Conservation (phyloP, 257 asterid genomes). For the Plantago ovata region DNA sequence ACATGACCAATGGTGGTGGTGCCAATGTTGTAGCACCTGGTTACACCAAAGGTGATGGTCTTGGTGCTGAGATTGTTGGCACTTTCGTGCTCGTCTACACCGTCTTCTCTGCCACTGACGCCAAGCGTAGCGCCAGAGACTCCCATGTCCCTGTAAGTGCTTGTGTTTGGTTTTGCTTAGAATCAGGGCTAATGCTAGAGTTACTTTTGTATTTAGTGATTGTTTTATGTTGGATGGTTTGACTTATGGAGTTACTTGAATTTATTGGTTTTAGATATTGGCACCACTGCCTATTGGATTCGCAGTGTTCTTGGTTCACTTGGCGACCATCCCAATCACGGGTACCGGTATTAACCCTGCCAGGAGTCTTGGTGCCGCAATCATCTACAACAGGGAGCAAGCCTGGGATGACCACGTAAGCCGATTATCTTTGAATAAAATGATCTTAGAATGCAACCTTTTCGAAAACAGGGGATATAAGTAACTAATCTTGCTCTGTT, state of each 20-base stretch:
- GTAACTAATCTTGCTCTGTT: background rate
- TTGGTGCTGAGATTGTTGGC: too few species aligned
- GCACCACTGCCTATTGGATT: slow-evolving; percentile 61
- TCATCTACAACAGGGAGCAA: slow-evolving; percentile 45
- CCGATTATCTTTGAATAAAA: background rate
- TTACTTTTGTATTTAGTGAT: background rate
- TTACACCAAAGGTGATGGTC: slow-evolving; percentile 58
- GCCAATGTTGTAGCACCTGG: slow-evolving; percentile 43
- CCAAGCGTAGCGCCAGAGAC: slow-evolving; percentile 59
- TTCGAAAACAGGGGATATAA: too few species aligned
- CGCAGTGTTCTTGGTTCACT: slow-evolving; percentile 54
- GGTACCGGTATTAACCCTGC: slow-evolving; percentile 59
- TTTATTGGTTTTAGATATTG: slow-evolving; percentile 33
- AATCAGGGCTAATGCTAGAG: background rate
- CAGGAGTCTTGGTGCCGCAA: slow-evolving; percentile 54
- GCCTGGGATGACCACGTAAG: slow-evolving; percentile 60
- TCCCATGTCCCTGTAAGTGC: slow-evolving; percentile 55
- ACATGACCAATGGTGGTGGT: slow-evolving; percentile 50
- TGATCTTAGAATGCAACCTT: background rate
- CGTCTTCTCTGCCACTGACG: slow-evolving; percentile 60
- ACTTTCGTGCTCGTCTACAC: too few species aligned
- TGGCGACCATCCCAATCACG: slow-evolving; percentile 50
- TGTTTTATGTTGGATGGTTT: background rate
- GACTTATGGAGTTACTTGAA: background rate
- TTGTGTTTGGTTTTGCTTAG: background rate